These are phyloP conservation scores for Colletotrichum salicis DNA, from an alignment of 2,329 filamentous ascomycete species.

Conservation along the genomic window DNA sequence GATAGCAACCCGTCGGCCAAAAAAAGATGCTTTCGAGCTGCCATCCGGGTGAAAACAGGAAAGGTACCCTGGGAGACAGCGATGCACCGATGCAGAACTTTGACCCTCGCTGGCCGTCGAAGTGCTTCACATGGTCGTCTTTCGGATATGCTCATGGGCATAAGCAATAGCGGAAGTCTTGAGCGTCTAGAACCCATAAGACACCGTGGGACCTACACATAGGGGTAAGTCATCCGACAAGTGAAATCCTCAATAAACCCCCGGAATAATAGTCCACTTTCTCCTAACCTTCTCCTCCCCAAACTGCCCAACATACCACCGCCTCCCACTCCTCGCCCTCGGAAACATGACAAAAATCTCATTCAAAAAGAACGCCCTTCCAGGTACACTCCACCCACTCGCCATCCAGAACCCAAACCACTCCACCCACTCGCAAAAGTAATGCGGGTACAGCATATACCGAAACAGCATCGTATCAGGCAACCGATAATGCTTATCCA, in stretches of 20 bases:
- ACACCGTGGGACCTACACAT: background rate
- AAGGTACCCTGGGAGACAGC: too few relatives aligned
- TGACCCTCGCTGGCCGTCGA: too few relatives aligned
- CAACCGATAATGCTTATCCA: slow-evolving; percentile 87
- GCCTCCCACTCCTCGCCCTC: slow-evolving; percentile 80
- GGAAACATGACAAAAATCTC: slow-evolving; percentile 92
- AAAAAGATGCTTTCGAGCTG: background rate
- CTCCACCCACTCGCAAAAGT: slow-evolving; percentile 96
- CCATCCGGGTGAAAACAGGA: background rate
- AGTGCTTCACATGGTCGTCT: too few relatives aligned
- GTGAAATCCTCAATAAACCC: slow-evolving; percentile 49
- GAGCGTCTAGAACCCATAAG: background rate
- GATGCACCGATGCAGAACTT: too few relatives aligned
- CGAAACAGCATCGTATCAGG: slow-evolving; percentile 85
- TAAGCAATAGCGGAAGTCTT: background rate
- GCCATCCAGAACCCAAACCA: slow-evolving; percentile 91
- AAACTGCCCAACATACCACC: slow-evolving; percentile 91
- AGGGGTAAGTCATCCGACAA: background rate
- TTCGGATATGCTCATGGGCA: too few relatives aligned
- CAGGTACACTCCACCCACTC: slow-evolving; percentile 77
- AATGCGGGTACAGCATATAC: slow-evolving; percentile 89
- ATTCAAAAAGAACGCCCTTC: slow-evolving; percentile 84
- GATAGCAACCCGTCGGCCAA: background rate
- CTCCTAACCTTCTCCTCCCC: slow-evolving; percentile 81
- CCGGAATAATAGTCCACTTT: slow-evolving; percentile 76